Percentiles rank a stretch among this genome's conserved stretches.
Evolutionary conservation across 2,329 filamentous ascomycete genomes (phyloP).

Genomic region (Cladosporium sp.): DNA sequence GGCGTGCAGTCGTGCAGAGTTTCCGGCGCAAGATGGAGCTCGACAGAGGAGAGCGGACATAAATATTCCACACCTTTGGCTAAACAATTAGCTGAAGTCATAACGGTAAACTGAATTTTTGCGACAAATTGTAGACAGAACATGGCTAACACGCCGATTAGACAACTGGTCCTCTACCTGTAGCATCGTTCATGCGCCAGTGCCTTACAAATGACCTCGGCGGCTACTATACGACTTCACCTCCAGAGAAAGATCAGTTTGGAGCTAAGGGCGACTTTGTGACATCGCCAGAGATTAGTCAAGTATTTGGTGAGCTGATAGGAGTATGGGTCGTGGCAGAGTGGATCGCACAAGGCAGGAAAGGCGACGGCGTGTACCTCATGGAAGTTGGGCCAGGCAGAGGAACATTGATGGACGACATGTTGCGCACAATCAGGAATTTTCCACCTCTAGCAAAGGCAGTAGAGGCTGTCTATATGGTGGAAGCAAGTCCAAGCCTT

Average conservation of each 20-base stretch:
- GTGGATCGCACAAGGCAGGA: conserved; percentile 87
- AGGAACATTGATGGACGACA: conserved; percentile 95
- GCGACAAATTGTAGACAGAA: not conserved
- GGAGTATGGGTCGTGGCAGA: conserved; percentile 94
- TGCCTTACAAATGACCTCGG: conserved; percentile 86
- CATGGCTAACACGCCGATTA: conserved; percentile 30
- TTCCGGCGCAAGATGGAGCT: conserved; percentile 39
- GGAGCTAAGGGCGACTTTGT: conserved; percentile 93
- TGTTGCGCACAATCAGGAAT: conserved; percentile 77
- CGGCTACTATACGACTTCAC: conserved; percentile 83
- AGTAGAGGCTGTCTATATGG: conserved; percentile 84
- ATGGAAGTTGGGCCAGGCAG: conserved; percentile 93
- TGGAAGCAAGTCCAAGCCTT: conserved; percentile 84
- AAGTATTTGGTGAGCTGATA: conserved; percentile 91
- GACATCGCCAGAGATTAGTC: conserved; percentile 94
- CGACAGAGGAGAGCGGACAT: conserved; percentile 29
- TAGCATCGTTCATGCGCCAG: conserved; percentile 97
- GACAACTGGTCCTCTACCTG: conserved; percentile 83
- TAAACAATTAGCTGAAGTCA: conserved; percentile 79
- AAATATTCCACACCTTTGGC: conserved; percentile 91
- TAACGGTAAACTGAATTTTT: conserved; percentile 59
- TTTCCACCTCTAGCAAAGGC: conserved; percentile 74
- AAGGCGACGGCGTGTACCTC: conserved; percentile 70
- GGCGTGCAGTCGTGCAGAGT: conserved; percentile 15
- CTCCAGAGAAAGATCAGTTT: conserved; percentile 75